Evolutionary conservation across 2,329 filamentous ascomycete genomes (phyloP).

Genomic region (Drechslerella dactyloides): DNA sequence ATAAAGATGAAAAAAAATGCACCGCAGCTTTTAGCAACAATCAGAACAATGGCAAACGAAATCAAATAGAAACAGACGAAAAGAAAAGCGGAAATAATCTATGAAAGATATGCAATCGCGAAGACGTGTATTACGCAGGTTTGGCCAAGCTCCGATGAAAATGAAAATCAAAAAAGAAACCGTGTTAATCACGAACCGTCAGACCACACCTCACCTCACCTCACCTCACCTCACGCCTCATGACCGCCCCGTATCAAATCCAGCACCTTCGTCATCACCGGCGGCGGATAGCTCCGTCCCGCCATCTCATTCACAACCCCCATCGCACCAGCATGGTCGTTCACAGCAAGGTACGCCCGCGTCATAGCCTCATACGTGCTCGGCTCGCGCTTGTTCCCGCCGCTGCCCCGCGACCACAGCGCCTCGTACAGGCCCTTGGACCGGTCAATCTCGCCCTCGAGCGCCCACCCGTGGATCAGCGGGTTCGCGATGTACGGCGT

Average conservation of each 20-base stretch:
- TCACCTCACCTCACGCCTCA: conserved; percentile 40
- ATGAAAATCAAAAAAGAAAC: no score
- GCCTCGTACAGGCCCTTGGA: conserved; percentile 78
- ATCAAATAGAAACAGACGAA: conserved; percentile 17
- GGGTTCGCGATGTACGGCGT: conserved; percentile 99
- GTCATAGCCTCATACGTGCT: conserved; percentile 99
- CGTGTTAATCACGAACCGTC: conserved; percentile 42
- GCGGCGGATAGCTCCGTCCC: conserved; percentile 83
- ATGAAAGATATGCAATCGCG: conserved; percentile 11
- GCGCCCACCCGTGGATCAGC: conserved; percentile 94
- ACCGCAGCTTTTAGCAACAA: background rate
- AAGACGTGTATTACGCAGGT: background rate
- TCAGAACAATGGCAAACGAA: background rate
- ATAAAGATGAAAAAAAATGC: background rate
- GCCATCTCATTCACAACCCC: conserved; percentile 87
- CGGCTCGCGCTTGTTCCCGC: conserved; percentile 74
- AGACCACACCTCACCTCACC: conserved; percentile 8
- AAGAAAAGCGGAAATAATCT: conserved; percentile 20
- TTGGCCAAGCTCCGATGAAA: no score
- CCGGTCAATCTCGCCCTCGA: conserved; percentile 78
- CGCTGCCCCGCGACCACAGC: conserved; percentile 60
- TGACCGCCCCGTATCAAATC: conserved; percentile 73
- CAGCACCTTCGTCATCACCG: conserved; percentile 90
- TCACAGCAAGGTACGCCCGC: conserved; percentile 82
- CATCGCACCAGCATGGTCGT: conserved; percentile 78